Conservation (phyloP, 495 filamentous ascomycete species). For the Trypethelium eluteriae region DNA sequence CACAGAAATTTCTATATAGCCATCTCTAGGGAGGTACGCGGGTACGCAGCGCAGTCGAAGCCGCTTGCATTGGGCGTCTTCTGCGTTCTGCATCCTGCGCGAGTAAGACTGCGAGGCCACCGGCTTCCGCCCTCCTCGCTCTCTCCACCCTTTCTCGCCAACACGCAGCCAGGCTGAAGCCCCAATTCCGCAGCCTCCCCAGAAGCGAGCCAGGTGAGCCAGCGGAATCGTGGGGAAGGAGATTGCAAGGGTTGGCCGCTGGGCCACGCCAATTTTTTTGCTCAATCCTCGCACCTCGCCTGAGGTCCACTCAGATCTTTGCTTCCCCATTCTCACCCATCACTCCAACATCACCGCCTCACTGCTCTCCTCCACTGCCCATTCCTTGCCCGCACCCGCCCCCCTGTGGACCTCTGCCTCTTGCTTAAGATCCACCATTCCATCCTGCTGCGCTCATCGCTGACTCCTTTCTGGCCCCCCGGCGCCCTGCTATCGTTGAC, state of each 20-base stretch:
- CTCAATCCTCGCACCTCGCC: background rate
- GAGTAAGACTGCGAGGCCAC: background rate
- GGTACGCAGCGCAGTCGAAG: too few relatives aligned
- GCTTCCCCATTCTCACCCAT: conserved; percentile 5
- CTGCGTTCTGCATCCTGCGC: background rate
- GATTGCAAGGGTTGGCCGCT: conserved; percentile 1
- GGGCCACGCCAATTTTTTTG: background rate
- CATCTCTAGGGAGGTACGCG: too few relatives aligned
- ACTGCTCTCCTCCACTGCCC: background rate
- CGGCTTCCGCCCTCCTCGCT: too few relatives aligned
- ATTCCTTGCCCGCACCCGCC: background rate
- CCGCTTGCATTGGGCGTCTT: too few relatives aligned
- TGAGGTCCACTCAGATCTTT: conserved; percentile 2
- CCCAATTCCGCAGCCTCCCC: background rate
- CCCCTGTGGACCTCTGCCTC: background rate
- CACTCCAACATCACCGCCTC: conserved; percentile 10
- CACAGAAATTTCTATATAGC: too few relatives aligned
- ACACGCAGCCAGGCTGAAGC: background rate
- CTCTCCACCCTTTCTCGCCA: too few relatives aligned
- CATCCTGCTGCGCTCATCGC: background rate
- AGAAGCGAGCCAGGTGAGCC: background rate
- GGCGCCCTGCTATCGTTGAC: background rate
- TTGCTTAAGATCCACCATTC: conserved; percentile 1
- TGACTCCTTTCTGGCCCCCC: background rate
- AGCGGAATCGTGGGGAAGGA: conserved; percentile 10